Base-by-base conservation (phyloP, 495 filamentous ascomycete species). In the Podospora conica region DNA sequence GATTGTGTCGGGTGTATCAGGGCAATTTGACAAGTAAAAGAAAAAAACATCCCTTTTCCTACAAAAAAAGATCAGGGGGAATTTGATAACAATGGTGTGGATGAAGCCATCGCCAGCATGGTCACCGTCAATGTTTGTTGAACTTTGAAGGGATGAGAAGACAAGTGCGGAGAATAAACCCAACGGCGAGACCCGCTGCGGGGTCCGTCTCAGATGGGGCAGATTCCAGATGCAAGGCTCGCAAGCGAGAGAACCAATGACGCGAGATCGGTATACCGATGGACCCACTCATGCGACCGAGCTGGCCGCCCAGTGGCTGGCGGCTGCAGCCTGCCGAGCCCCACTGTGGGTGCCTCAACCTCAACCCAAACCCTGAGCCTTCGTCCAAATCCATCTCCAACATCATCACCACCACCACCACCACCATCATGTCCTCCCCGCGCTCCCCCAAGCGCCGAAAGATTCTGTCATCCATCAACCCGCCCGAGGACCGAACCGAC, bases 381-480 rank as follows among this genome's bases (percentile, higher is more conserved):
- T n/a, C 40, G 8, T 12, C 55, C 28, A 54, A 40, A 33, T 25
- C 18, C 33, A 31, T 64, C 31, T 24, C 22, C 29, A 58, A 54
- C 54, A 31, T 29, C 66, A 60, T 60, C 75, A 72, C 69, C 40
- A 40, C 53, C 55, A n/a, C 53, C 40, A 15, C 28, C 40, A n/a
- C 60, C 31, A 21, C 4, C 60, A 60, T 74, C 70, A 76, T 71
- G 65, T 67, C 70, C n/a, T 69, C 71, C 59, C 68, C 75, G 33
- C 66, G 74, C 62, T 81, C 79, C 64, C 80, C 80, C 28, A 80
- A 76, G 61, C 77, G 79, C 68, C 77, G 79, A 66, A 78, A 77
- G 55, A 79, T 81, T 53, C 69, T 82, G 18, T 74, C 77, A 1
- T 82, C 79, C 3, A 76, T 81, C 67, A 82, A 82, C 61, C 78